phyloP scores from a whole-genome alignment of 2,329 filamentous ascomycete genomes.

The Clarireedia monteithiana region DNA sequence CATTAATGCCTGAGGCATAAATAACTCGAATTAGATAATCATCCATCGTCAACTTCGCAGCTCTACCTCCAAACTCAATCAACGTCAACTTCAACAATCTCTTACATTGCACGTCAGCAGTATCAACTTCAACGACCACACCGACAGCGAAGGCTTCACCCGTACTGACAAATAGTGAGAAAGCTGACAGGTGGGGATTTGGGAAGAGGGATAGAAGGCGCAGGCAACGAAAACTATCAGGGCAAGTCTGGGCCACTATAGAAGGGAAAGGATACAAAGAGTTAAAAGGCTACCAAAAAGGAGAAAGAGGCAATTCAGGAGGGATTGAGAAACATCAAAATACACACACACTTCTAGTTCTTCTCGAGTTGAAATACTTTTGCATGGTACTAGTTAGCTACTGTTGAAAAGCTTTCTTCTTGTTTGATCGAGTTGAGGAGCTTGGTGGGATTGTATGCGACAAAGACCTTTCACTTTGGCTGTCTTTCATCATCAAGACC shows the following conservation, averaged over 20 bases:
- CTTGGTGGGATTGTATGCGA: slow-evolving; percentile 19
- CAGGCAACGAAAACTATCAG: slow-evolving; percentile 14
- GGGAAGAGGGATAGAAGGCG: slow-evolving; percentile 15
- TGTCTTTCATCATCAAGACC: slow-evolving; percentile 16
- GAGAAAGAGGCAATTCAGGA: slow-evolving; percentile 16
- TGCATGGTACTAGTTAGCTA: slow-evolving; percentile 32
- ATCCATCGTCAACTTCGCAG: neutral
- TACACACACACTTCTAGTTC: slow-evolving; percentile 32
- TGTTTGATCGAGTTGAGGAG: slow-evolving; percentile 19
- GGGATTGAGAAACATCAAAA: slow-evolving; percentile 28
- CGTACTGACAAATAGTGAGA: neutral
- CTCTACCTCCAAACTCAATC: neutral
- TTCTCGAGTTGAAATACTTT: slow-evolving; percentile 28
- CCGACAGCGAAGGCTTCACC: neutral
- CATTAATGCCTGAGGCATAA: neutral
- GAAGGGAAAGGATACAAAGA: slow-evolving; percentile 11
- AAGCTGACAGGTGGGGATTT: slow-evolving; percentile 10
- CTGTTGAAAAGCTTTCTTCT: slow-evolving; percentile 25
- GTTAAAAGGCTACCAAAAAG: slow-evolving; percentile 14
- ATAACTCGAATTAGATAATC: neutral
- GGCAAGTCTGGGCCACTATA: slow-evolving; percentile 15
- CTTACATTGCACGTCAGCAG: too few relatives aligned
- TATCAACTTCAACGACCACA: neutral
- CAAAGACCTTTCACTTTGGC: slow-evolving; percentile 23
- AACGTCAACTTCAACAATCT: neutral